phyloP scores from a whole-genome alignment of 2,329 filamentous ascomycete species.

The Fusarium goolgardi region DNA sequence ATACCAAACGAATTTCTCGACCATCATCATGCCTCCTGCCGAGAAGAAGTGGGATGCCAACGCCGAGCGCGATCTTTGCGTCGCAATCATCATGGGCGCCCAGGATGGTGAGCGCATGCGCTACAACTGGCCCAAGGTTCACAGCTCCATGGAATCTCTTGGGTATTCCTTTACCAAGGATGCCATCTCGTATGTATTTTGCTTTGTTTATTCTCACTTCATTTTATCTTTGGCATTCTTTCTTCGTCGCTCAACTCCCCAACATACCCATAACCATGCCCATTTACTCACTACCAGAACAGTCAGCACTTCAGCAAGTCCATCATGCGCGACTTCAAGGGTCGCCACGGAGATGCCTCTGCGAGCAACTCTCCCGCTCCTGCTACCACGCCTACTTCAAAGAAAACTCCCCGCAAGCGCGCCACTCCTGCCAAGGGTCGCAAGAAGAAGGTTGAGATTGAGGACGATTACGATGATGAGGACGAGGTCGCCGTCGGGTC shows the following conservation, averaged over 20 bases:
- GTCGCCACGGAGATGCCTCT: conserved; percentile 39
- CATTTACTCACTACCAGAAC: not conserved
- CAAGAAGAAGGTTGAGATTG: conserved; percentile 31
- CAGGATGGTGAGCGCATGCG: conserved; percentile 43
- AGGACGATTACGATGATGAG: conserved; percentile 33
- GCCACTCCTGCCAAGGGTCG: conserved; percentile 27
- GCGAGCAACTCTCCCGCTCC: conserved; percentile 5
- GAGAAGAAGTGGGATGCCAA: conserved; percentile 54
- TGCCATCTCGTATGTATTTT: conserved; percentile 53
- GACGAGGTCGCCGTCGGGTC: conserved; percentile 9
- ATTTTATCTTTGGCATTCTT: not conserved
- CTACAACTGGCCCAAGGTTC: conserved; percentile 52
- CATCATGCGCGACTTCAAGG: conserved; percentile 53
- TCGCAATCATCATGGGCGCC: conserved; percentile 50
- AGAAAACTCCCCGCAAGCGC: conserved; percentile 43
- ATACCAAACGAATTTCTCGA: conserved; percentile 1
- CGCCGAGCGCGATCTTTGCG: conserved; percentile 55
- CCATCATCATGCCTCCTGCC: conserved; percentile 40
- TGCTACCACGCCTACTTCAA: conserved; percentile 22
- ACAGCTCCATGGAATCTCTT: conserved; percentile 48
- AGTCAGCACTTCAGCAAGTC: conserved; percentile 57
- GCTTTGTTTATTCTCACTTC: not conserved
- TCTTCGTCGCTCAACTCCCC: not conserved
- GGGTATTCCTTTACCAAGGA: conserved; percentile 54
- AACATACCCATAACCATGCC: not conserved